Evolutionary conservation across 148 eudicot species (phyloP), one percentile per base, ranked within the genome.

Genomic region (Rhododendron simsii): DNA sequence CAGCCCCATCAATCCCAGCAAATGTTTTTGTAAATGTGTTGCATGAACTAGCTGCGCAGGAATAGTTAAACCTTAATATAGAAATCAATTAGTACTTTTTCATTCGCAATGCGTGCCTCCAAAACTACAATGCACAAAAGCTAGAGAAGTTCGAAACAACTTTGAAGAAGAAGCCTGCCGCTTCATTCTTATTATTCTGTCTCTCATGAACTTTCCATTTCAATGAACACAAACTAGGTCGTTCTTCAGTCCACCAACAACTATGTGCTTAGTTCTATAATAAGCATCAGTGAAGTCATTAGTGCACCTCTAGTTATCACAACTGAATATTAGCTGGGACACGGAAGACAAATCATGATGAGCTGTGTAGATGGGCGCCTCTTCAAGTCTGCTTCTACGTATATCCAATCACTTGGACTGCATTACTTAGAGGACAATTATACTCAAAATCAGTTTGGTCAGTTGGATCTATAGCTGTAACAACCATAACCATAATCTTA

Each of bases 321-420:
- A 30, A 53, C 11, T 30, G 26, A 63, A 61, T 53, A 83, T 45
- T 28, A 47, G 28, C 26, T 11, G 30, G 83, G 45, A 39, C 81
- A 48, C 4, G 15, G 23, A 84, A 44, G n/a, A 30, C 14, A 83
- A 61, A 67, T 20, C n/a, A 39, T 30, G 84, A 69, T 20, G n/a
- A 16, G 41, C 18, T 48, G 77, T n/a, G n/a, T 35, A 85, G 44
- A 79, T 84, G 69, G 73, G 41, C 96, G 96, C 90, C 92, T 95
- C 89, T 95, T 95, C 90, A 95, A 83, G 88, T 94, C 96, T 59
- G 94, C 94, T 89, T 94, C 93, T 86, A 94, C 94, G 89, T 98
- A 98, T 85, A 94, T 94, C 99, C 99, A 98, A 81, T 98, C 99
- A 93, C 93, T 97, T 84, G 99, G 98, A 95, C 99, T 97, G 96